Conservation (phyloP, 129 eudicot genomes). For the Saposhnikovia divaricata region DNA sequence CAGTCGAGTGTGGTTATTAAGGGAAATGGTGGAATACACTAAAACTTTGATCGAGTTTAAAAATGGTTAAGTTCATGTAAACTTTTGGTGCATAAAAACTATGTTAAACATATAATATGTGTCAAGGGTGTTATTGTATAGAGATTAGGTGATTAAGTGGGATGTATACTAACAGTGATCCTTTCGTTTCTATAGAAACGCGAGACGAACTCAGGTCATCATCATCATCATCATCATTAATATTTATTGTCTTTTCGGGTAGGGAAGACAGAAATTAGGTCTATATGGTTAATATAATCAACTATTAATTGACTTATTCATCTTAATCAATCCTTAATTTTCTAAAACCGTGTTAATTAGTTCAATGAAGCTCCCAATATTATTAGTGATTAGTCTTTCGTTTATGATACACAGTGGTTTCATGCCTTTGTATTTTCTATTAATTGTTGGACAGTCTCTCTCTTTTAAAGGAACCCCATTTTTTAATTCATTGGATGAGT, state of each 20-base stretch:
- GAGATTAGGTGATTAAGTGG: no score
- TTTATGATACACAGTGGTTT: not conserved
- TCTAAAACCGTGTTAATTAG: not conserved
- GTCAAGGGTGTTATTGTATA: no score
- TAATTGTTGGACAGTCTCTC: conserved; percentile 5
- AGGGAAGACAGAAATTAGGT: conserved; percentile 4
- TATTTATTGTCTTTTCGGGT: conserved; percentile 9
- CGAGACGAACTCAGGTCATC: no score
- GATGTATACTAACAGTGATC: no score
- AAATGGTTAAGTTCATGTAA: no score
- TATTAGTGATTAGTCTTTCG: not conserved
- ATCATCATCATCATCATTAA: no score
- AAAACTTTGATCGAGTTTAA: no score
- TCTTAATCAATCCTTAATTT: not conserved
- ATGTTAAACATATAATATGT: no score
- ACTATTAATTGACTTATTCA: not conserved
- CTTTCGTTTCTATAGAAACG: no score
- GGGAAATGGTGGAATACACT: no score
- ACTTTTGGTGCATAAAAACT: no score
- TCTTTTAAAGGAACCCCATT: not conserved
- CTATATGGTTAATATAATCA: not conserved
- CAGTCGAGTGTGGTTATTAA: no score
- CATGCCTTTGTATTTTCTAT: not conserved
- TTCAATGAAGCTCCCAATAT: not conserved
- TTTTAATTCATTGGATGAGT: not conserved